phyloP scores from a whole-genome alignment of 2,329 filamentous ascomycete genomes.

The Neofusicoccum sp. region DNA sequence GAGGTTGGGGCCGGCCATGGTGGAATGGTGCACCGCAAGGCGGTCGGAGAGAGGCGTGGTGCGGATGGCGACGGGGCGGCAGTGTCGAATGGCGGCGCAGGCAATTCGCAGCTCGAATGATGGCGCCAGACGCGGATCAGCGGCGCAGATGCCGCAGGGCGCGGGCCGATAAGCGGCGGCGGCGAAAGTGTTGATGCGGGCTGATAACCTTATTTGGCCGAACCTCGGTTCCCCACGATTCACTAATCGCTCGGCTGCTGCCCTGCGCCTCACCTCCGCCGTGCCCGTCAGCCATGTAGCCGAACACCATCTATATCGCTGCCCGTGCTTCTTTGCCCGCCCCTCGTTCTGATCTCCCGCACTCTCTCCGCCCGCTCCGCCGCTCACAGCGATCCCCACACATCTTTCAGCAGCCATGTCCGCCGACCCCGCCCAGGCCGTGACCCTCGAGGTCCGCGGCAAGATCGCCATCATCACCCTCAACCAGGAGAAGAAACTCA shows the following conservation, averaged over 20 bases:
- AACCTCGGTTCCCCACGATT: constrained; percentile 18
- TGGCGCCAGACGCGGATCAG: neutral
- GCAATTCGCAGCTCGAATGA: constrained; percentile 21
- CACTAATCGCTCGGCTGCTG: constrained; percentile 12
- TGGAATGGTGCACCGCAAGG: constrained; percentile 24
- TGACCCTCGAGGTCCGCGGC: constrained; percentile 63
- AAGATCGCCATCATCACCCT: constrained; percentile 82
- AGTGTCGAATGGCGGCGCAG: constrained; percentile 18
- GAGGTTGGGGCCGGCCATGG: constrained; percentile 81
- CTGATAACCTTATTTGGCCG: neutral
- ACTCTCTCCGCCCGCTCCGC: neutral
- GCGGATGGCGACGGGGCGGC: neutral
- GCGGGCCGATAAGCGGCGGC: neutral
- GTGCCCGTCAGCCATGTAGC: constrained; percentile 3
- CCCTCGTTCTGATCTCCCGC: neutral
- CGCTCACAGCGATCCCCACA: neutral
- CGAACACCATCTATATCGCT: neutral
- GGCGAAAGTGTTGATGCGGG: neutral
- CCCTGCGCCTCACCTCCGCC: constrained; percentile 5
- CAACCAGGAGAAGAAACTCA: constrained; percentile 81
- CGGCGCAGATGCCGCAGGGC: constrained; percentile 4
- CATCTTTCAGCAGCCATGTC: neutral
- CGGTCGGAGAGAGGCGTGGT: neutral
- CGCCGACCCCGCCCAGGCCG: constrained; percentile 39
- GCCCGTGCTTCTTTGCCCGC: neutral